Percentiles rank a stretch among this genome's conserved stretches.
These are phyloP conservation scores for Fusarium denticulatum DNA, from an alignment of 2,329 filamentous ascomycete species.

Conservation along the genomic window DNA sequence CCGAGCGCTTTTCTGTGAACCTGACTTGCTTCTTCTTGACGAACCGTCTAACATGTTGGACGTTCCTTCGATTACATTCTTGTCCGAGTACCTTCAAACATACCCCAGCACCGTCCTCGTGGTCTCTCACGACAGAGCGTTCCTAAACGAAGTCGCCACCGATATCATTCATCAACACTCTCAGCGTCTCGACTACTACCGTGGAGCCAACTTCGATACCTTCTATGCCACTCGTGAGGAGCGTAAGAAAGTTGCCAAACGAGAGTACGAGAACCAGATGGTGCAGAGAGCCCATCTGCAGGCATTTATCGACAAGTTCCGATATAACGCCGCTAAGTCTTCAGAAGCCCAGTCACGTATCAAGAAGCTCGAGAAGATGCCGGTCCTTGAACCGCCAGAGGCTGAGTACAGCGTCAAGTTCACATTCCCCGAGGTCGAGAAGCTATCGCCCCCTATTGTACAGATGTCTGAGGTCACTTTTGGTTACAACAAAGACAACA, in stretches of 20 bases:
- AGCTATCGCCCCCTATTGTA: slow-evolving; percentile 95
- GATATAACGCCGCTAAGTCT: slow-evolving; percentile 98
- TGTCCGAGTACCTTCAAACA: slow-evolving; percentile 91
- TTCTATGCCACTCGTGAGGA: slow-evolving; percentile 99
- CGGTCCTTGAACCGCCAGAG: slow-evolving; percentile 88
- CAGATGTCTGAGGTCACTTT: slow-evolving; percentile 96
- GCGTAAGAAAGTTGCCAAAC: slow-evolving; percentile 93
- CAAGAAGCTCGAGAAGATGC: slow-evolving; percentile 99
- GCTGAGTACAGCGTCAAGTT: slow-evolving; percentile 96
- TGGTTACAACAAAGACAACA: slow-evolving; percentile 83
- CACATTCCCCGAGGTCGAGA: slow-evolving; percentile 97
- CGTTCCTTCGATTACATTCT: slow-evolving; percentile 98
- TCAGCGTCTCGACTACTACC: slow-evolving; percentile 97
- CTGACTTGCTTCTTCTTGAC: slow-evolving; percentile 93
- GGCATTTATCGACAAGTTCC: slow-evolving; percentile 99
- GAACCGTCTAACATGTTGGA: slow-evolving; percentile 99
- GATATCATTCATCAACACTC: slow-evolving; percentile 99
- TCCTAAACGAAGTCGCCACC: slow-evolving; percentile 98
- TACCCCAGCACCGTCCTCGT: slow-evolving; percentile 97
- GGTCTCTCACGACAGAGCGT: slow-evolving; percentile 98
- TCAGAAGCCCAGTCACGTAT: slow-evolving; percentile 98
- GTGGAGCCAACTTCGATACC: slow-evolving; percentile 94
- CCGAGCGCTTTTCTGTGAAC: slow-evolving; percentile 96
- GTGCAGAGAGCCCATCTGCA: slow-evolving; percentile 91
- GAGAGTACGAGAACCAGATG: slow-evolving; percentile 99